Conservation (phyloP, 202 grass and related monocot species). For the Zizania palustris region DNA sequence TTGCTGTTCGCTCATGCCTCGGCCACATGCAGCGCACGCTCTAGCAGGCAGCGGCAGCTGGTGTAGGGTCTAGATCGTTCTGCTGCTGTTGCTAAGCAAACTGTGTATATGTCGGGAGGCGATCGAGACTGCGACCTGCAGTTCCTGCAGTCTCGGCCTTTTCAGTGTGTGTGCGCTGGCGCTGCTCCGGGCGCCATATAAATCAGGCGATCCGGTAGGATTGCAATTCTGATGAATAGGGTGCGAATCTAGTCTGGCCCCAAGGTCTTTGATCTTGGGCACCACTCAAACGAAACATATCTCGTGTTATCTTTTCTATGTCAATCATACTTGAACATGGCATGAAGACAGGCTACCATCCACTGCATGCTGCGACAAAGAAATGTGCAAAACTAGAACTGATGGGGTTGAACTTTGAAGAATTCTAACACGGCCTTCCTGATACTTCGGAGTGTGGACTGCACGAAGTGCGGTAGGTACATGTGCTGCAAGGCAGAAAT, state of each 20-base stretch:
- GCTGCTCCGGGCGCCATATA: not conserved
- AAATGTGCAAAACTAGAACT: not conserved
- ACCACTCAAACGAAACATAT: not conserved
- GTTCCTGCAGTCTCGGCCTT: constrained; percentile 38
- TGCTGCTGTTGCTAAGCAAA: not conserved
- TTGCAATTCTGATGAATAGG: not conserved
- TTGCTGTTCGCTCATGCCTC: not conserved
- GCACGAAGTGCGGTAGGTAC: not conserved
- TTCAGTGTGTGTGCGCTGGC: not conserved
- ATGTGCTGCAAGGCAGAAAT: too few relatives aligned
- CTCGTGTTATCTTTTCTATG: not conserved
- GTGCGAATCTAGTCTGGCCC: not conserved
- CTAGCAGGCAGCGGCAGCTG: not conserved
- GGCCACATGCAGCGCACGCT: constrained; percentile 27
- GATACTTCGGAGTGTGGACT: constrained; percentile 1
- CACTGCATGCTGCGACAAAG: not conserved
- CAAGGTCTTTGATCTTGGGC: not conserved
- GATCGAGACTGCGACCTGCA: constrained; percentile 5
- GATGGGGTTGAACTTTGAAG: not conserved
- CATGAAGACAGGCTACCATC: not conserved
- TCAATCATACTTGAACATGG: not conserved
- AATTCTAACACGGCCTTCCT: not conserved
- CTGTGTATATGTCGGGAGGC: constrained; percentile 1
- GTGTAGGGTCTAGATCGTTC: constrained; percentile 34
- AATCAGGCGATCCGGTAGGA: not conserved